Percentiles rank a stretch among this genome's conserved stretches.
Evolutionary conservation across 805 yeast genomes (phyloP).

Genomic region (Saturnispora kantuleensis): DNA sequence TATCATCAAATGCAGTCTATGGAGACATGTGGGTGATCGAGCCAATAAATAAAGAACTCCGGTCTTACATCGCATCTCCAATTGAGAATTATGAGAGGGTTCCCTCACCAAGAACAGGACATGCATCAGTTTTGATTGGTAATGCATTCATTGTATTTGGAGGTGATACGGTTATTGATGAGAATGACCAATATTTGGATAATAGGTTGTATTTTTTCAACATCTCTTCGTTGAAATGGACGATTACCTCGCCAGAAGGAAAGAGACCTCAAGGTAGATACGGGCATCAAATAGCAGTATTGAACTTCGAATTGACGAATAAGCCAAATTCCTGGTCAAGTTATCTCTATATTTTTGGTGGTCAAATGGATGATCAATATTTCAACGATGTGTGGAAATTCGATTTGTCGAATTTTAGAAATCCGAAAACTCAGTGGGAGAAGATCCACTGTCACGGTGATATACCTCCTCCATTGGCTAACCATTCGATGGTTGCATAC

Average conservation of each 20-base stretch:
- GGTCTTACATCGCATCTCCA: conserved; percentile 36
- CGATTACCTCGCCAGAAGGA: conserved; percentile 65
- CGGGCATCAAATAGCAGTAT: conserved; percentile 83
- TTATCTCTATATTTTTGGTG: conserved; percentile 80
- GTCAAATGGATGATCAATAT: conserved; percentile 73
- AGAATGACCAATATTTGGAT: conserved; percentile 68
- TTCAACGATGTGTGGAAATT: conserved; percentile 80
- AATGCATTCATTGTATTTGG: conserved; percentile 94
- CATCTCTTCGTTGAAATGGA: conserved; percentile 69
- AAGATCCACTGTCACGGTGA: conserved; percentile 40
- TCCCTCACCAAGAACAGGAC: conserved; percentile 96
- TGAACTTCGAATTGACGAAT: conserved; percentile 44
- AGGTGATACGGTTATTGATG: conserved; percentile 81
- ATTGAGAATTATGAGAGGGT: conserved; percentile 66
- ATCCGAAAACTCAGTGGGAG: conserved; percentile 81
- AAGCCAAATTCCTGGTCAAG: conserved; percentile 31
- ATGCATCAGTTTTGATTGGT: conserved; percentile 83
- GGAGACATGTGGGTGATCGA: conserved; percentile 92
- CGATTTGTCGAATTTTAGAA: conserved; percentile 78
- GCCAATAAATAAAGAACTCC: conserved; percentile 30
- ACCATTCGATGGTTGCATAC: conserved; percentile 80
- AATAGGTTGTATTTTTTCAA: conserved; percentile 83
- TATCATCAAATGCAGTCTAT: conserved; percentile 82
- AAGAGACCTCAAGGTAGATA: conserved; percentile 84
- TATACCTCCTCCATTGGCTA: conserved; percentile 74